These are phyloP conservation scores for Leccinum aurantiacum DNA, from an alignment of 768 basidiomycete species.

Conservation along the genomic window DNA sequence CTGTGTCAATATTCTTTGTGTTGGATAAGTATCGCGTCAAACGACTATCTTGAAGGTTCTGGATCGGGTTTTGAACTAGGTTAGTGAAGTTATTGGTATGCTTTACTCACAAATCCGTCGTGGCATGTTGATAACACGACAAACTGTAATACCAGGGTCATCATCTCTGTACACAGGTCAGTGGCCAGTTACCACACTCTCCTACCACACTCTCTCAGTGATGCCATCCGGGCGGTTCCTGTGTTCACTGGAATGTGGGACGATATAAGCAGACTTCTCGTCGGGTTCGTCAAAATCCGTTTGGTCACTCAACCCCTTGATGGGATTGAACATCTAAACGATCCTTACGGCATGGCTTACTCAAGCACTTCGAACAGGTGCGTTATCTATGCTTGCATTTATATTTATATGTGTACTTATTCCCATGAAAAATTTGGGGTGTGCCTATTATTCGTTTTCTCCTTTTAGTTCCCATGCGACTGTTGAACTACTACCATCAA, in stretches of 20 bases:
- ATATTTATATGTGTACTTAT: background rate
- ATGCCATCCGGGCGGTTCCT: background rate
- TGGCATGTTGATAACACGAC: background rate
- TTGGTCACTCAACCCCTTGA: background rate
- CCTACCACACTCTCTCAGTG: no score
- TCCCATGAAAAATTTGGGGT: background rate
- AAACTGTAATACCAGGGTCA: background rate
- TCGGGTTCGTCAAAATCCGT: background rate
- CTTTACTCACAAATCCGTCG: background rate
- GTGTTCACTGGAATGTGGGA: constrained; percentile 1
- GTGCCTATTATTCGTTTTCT: background rate
- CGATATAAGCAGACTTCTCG: background rate
- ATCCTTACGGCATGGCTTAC: background rate
- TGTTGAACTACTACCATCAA: background rate
- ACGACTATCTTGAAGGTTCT: no score
- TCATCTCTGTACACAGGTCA: background rate
- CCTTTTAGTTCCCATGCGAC: constrained; percentile 3
- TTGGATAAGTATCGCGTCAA: background rate
- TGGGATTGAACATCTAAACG: background rate
- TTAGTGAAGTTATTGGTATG: no score
- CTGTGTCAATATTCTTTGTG: background rate
- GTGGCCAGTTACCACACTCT: background rate
- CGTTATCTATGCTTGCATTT: background rate
- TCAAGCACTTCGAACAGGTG: background rate
- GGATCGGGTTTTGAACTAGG: no score